Base-by-base conservation (phyloP, 106 monocot species). In the Acorus calamus region DNA sequence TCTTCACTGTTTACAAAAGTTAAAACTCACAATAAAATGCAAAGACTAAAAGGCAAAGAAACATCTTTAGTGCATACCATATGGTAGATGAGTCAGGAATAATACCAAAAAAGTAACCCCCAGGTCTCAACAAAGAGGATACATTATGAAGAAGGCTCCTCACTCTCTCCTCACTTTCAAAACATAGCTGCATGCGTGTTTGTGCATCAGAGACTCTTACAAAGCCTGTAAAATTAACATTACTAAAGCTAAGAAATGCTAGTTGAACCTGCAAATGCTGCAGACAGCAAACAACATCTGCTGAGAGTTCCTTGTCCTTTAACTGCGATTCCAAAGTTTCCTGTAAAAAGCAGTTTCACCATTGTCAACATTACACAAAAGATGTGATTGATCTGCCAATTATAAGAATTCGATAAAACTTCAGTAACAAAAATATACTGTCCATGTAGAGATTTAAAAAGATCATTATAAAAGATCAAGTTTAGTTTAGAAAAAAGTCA, bases 61-160 rank as follows among this genome's bases (percentile, higher is more conserved):
- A 28, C 28, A 28, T 28, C 28, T 42, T 57, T 48, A 62, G 65
- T 9, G 47, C 79, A 68, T 82, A 98, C 98, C 98, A 98, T 72
- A 98, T 88, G 50, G 83, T 98, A 56, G 98, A 98, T 56, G 98
- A 92, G 72, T 98, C 88, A 52, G 87, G 84, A 81, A 83, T 88
- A 66, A 98, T 79, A 51, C 92, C 92, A 56, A 98, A 83, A 69
- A 98, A 98, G 63, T 85, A 98, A 63, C 98, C 98, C 11, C 92
- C 92, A 2, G 92, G 98, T 77, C 80, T 98, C 49, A 98, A 83
- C 68, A 98, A 49, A 66, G 69, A 69, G 2, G 98, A 78, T 42
- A 98, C 85, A 79, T 98, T 98, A 2, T 67, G 80, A 56, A 98
- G 76, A 75, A 98, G 90, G 12, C 65, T 88, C 65, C 72, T 75